Conservation (phyloP, 2,329 filamentous ascomycete species). For the Botrytis byssoidea region DNA sequence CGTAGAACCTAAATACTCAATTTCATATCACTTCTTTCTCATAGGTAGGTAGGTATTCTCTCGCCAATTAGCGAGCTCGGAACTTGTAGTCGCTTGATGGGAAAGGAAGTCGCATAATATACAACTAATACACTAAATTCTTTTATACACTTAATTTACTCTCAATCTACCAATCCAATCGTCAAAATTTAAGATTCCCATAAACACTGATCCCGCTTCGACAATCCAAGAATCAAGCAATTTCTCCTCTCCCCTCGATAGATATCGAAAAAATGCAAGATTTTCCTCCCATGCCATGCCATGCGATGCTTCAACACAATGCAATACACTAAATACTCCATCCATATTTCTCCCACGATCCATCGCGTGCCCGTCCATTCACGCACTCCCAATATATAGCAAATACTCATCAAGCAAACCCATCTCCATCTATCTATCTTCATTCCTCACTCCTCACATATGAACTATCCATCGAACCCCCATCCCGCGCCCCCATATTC, state of each 20-base stretch:
- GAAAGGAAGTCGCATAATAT: background rate
- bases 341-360: background rate
- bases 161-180: background rate
- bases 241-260: background rate
- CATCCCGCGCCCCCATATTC: background rate
- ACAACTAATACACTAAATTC: too few relatives aligned
- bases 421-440: background rate
- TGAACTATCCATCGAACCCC: too few relatives aligned
- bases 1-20: background rate
- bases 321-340: background rate
- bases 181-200: background rate
- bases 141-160: background rate
- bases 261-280: background rate
- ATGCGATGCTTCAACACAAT: background rate
- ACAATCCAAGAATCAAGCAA: background rate
- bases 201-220: background rate
- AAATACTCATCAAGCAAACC: background rate
- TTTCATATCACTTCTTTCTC: background rate
- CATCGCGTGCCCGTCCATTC: background rate
- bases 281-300: background rate
- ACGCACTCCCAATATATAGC: background rate
- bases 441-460: background rate
- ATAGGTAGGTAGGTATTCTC: background rate
- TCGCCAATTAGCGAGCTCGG: background rate
- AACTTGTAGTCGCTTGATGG: background rate